Base-by-base conservation (phyloP, 1,139 yeast species). In the Yamadazyma oceani region DNA sequence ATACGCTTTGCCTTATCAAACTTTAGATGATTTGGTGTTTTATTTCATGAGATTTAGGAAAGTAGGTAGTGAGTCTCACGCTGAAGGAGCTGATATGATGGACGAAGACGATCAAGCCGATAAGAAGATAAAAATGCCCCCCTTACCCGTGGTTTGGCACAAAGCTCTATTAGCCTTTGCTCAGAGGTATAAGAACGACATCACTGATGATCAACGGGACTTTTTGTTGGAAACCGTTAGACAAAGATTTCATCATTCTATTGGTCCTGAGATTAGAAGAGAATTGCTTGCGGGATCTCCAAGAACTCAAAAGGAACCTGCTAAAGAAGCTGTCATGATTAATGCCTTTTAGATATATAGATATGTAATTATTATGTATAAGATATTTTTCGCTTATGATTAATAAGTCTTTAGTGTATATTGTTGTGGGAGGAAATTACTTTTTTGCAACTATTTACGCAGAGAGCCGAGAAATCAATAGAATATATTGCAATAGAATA, bases 131-230 rank as follows among this genome's bases (percentile, higher is more conserved):
- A 69, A 66, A 32, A 69, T 78, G n/a, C 80, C 85, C n/a, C 77
- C 78, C 41, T 72, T 94, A 53, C 97, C 98, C 5, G 87, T 92
- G 11, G 92, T 92, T 31, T 92, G 98, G 97, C 97, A 94, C 59
- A 95, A 92, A 60, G 90, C 97, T 2, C 84, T 92, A 55, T 72
- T 92, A 42, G 84, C 94, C 2, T 94, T 92, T 69, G 95, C 97
- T 31, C 97, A 90, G 67, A 77, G 96, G 48, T 92, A 92, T 62
- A 92, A 92, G 64, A 90, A 92, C 60, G 98, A 92, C 69, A 87
- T 92, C 43, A 92, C 98, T 12, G 96, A 88, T 53, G 98, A 94
- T 58, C 99, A 92, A 70, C 78, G 96, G 57, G 98, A 92, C 53
- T 88, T 90, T 63, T 69, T 92, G 45, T 66, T 92, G 57, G 97